Conservation (phyloP, 768 basidiomycete species). For the Phlegmacium glaucopus region DNA sequence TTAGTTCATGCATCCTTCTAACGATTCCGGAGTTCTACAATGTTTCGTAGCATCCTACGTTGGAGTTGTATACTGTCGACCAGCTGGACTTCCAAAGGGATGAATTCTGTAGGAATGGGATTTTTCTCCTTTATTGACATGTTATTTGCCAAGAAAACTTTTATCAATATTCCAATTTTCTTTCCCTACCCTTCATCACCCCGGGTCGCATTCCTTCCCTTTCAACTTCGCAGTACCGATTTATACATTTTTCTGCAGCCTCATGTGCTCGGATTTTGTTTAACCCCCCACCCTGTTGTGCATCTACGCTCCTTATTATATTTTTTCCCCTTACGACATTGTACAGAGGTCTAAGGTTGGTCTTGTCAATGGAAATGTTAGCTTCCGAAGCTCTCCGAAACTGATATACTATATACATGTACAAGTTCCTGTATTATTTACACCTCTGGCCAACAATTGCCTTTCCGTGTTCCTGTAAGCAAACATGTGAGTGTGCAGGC, state of each 20-base stretch:
- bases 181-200: conserved; percentile 1
- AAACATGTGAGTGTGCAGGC: neutral
- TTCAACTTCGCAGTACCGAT: conserved; percentile 6
- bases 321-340: conserved; percentile 10
- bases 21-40: neutral
- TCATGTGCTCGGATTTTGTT: conserved; percentile 11
- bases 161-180: conserved; percentile 1
- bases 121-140: conserved; percentile 12
- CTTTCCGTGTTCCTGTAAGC: conserved; percentile 71
- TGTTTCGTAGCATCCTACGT: conserved; percentile 11
- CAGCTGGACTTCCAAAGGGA: conserved; percentile 24
- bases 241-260: conserved; percentile 11
- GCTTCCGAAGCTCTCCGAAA: neutral
- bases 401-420: conserved; percentile 1
- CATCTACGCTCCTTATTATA: conserved; percentile 21
- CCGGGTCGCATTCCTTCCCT: conserved; percentile 7
- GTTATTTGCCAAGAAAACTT: conserved; percentile 8
- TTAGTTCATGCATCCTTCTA: conserved; percentile 1
- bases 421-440: conserved; percentile 49
- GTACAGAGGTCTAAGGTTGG: neutral
- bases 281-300: conserved; percentile 17
- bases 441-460: conserved; percentile 82
- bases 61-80: conserved; percentile 22
- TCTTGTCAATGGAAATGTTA: no score
- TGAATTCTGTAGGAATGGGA: conserved; percentile 19